Percentiles rank a stretch among this genome's conserved stretches.
phyloP scores from a whole-genome alignment of 1,139 yeast species.

The Saccharomyces hybrid region DNA sequence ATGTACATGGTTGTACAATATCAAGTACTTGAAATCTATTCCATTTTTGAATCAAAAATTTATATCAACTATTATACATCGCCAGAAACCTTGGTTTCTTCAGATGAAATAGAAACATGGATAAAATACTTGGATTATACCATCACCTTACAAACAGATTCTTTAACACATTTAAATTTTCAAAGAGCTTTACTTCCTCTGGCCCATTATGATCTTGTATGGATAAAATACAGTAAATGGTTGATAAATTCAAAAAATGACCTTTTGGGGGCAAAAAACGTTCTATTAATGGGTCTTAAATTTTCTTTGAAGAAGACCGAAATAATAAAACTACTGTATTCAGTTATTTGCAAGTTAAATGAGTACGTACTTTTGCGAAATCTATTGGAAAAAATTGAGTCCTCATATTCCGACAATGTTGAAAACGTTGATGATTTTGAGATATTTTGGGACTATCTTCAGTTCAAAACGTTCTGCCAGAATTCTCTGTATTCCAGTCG shows the following conservation, averaged over 20 bases:
- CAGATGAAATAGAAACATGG: slow-evolving; percentile 25
- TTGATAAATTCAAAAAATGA: slow-evolving; percentile 21
- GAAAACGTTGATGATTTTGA: slow-evolving; percentile 23
- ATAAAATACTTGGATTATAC: slow-evolving; percentile 25
- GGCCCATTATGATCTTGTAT: slow-evolving; percentile 28
- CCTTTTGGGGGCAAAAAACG: slow-evolving; percentile 19
- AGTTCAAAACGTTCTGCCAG: slow-evolving; percentile 18
- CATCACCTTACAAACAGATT: slow-evolving; percentile 16
- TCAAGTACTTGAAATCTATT: slow-evolving; percentile 27
- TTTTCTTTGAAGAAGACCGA: slow-evolving; percentile 19
- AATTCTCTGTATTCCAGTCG: slow-evolving; percentile 16
- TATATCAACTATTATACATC: slow-evolving; percentile 23
- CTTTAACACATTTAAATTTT: slow-evolving; percentile 23
- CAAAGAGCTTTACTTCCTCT: slow-evolving; percentile 29
- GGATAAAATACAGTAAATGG: slow-evolving; percentile 31
- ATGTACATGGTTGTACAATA: slow-evolving; percentile 28
- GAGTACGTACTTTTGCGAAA: slow-evolving; percentile 16
- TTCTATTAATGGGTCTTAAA: slow-evolving; percentile 19
- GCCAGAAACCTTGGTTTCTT: slow-evolving; percentile 21
- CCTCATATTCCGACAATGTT: slow-evolving; percentile 13
- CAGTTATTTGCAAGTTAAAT: slow-evolving; percentile 17
- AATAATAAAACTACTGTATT: slow-evolving; percentile 19
- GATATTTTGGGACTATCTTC: slow-evolving; percentile 27
- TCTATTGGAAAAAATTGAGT: slow-evolving; percentile 11
- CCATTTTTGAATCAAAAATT: slow-evolving; percentile 28